Evolutionary conservation across 2,329 filamentous ascomycete species (phyloP).

Genomic region (Sporothrix curviconia): DNA sequence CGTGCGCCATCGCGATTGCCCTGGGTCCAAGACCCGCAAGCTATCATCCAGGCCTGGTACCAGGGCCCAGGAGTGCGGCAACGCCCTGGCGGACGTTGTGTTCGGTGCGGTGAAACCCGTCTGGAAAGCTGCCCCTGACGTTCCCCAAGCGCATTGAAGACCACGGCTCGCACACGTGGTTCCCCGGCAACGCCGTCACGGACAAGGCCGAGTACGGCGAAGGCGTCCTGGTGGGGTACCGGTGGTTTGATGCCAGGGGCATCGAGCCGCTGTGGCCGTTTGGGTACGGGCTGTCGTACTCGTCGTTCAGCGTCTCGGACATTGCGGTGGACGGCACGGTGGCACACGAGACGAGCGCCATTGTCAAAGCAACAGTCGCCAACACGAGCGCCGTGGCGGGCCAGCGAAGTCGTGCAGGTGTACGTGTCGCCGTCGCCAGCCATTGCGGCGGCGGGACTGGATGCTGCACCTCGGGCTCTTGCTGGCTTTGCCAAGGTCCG

Average conservation of each 20-base stretch:
- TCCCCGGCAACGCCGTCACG: constrained; percentile 46
- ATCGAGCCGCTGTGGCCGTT: constrained; percentile 25
- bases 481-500: constrained; percentile 18
- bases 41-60: constrained; percentile 74
- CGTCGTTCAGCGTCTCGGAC: constrained; percentile 37
- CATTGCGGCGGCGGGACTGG: background rate
- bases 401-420: constrained; percentile 16
- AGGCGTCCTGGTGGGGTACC: constrained; percentile 66
- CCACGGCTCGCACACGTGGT: constrained; percentile 65
- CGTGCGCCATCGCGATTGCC: constrained; percentile 69
- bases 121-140: constrained; percentile 57
- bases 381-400: constrained; percentile 11
- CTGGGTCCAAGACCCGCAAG: constrained; percentile 21
- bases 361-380: background rate
- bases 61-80: constrained; percentile 81
- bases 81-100: constrained; percentile 70
- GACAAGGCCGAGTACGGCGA: constrained; percentile 64
- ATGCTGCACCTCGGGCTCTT: constrained; percentile 11
- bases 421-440: constrained; percentile 10
- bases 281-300: constrained; percentile 15
- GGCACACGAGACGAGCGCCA: constrained; percentile 45
- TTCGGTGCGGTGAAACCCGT: constrained; percentile 68
- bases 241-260: constrained; percentile 57
- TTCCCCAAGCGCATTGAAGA: constrained; percentile 59
- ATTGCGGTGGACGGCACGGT: constrained; percentile 29